Conservation (phyloP, 2,329 filamentous ascomycete species). For the Xylaria sp. region DNA sequence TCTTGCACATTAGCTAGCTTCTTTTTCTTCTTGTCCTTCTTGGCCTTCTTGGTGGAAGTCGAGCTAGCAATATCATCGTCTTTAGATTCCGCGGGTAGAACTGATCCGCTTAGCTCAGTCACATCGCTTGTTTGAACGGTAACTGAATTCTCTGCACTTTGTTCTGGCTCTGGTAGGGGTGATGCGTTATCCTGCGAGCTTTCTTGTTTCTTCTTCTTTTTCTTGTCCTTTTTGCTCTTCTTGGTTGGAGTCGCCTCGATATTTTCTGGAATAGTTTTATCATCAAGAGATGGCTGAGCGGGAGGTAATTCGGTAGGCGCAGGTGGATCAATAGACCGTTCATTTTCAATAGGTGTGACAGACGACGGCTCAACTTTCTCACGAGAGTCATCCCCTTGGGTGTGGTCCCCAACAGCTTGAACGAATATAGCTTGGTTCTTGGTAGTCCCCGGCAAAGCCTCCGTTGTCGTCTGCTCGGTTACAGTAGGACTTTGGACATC, state of each 20-base stretch:
- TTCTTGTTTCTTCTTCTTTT: conserved; percentile 41
- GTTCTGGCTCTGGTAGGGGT: conserved; percentile 4
- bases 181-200: neutral
- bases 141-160: neutral
- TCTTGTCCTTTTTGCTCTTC: conserved; percentile 51
- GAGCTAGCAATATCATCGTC: conserved; percentile 37
- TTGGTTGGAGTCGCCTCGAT: conserved; percentile 40
- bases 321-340: conserved; percentile 7
- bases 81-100: neutral
- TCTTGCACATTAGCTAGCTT: conserved; percentile 35
- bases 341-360: neutral
- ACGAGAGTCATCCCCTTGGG: conserved; percentile 4
- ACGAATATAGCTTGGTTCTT: conserved; percentile 1
- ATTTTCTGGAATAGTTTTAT: conserved; percentile 23
- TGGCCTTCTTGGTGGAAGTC: conserved; percentile 45
- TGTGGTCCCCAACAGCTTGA: neutral
- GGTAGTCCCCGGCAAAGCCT: neutral
- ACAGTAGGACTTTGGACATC: conserved; percentile 25
- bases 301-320: conserved; percentile 5
- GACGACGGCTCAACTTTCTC: conserved; percentile 3
- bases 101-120: neutral
- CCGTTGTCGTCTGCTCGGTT: conserved; percentile 8
- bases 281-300: conserved; percentile 12
- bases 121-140: neutral
- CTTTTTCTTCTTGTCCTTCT: conserved; percentile 52